These are phyloP conservation scores for Backusella mclennaniae DNA, from an alignment of 192 early-diverging fungal species.

Conservation along the genomic window DNA sequence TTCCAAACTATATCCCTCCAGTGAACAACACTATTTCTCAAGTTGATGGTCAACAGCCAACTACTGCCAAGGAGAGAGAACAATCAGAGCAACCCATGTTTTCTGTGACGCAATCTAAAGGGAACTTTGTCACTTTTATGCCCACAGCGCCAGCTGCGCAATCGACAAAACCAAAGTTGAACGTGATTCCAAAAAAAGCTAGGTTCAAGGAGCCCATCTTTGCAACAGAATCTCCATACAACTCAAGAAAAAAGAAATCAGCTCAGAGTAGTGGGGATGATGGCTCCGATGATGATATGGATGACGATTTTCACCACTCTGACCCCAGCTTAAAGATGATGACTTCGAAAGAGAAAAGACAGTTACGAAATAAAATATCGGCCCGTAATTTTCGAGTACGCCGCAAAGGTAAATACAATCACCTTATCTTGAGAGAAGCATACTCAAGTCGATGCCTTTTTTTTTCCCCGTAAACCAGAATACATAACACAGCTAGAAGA, in stretches of 20 bases:
- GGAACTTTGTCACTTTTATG: not conserved
- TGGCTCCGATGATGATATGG: not conserved
- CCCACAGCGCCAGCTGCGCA: not conserved
- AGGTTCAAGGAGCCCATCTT: slow-evolving; percentile 10
- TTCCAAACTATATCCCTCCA: not conserved
- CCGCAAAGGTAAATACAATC: slow-evolving; percentile 50
- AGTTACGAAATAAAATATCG: slow-evolving; percentile 74
- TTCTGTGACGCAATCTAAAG: not conserved
- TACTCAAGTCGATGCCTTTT: not conserved
- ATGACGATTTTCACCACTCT: not conserved
- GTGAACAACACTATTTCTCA: not conserved
- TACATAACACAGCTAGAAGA: slow-evolving; percentile 17
- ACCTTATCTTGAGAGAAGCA: no score
- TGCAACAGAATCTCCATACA: slow-evolving; percentile 19
- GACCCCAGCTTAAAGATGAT: slow-evolving; percentile 25
- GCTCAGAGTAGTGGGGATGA: not conserved
- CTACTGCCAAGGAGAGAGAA: not conserved
- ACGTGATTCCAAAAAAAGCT: slow-evolving; percentile 2
- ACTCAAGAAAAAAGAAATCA: slow-evolving; percentile 8
- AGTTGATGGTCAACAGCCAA: not conserved
- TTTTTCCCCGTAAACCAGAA: not conserved
- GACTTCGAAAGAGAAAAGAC: slow-evolving; percentile 61
- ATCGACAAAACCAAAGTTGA: not conserved
- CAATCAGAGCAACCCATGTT: not conserved
- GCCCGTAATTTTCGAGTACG: slow-evolving; percentile 76